Conservation (phyloP, 768 basidiomycete genomes). For the Lentinus brumalis region DNA sequence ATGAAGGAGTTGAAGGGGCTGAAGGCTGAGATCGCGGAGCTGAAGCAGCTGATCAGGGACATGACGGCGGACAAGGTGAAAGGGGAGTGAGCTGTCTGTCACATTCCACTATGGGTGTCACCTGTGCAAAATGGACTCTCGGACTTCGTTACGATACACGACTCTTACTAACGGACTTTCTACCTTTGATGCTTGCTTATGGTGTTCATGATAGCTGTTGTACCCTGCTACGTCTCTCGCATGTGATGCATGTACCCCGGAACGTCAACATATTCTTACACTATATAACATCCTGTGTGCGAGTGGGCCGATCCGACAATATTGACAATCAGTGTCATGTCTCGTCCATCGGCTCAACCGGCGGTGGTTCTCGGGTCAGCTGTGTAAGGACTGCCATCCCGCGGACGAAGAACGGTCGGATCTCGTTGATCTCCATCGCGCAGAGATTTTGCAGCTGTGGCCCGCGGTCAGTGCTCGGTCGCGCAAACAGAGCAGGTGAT, state of each 20-base stretch:
- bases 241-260: neutral
- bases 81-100: neutral
- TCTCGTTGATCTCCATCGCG: slow-evolving; percentile 93
- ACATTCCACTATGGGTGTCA: too few relatives aligned
- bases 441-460: slow-evolving; percentile 78
- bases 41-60: slow-evolving; percentile 39
- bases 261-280: neutral
- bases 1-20: slow-evolving; percentile 63
- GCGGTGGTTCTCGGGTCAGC: slow-evolving; percentile 38
- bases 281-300: too few relatives aligned
- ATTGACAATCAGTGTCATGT: neutral
- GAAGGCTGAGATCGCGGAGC: slow-evolving; percentile 42
- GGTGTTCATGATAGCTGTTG: neutral
- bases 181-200: neutral
- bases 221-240: neutral
- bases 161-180: neutral
- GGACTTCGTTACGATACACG: neutral
- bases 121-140: neutral
- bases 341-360: slow-evolving; percentile 9
- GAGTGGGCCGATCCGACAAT: neutral
- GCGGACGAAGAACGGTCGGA: slow-evolving; percentile 84
- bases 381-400: slow-evolving; percentile 76
- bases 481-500: neutral
- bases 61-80: slow-evolving; percentile 13
- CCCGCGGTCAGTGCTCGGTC: neutral